phyloP scores from a whole-genome alignment of 768 basidiomycete species.

The Heimioporus sp. region DNA sequence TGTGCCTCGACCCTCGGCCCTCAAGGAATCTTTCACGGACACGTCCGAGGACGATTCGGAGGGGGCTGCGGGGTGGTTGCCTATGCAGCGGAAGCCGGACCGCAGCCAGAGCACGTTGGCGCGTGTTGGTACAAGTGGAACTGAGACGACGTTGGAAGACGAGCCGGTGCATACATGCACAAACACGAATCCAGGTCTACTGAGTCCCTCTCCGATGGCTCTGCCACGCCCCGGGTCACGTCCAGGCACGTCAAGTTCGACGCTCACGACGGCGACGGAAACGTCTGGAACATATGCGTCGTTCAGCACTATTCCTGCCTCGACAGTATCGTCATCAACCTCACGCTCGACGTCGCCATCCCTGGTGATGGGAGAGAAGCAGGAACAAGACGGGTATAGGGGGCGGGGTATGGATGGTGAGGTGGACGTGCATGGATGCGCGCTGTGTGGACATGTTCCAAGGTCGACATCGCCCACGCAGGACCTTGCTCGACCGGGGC shows the following conservation, averaged over 20 bases:
- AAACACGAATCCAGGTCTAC: background rate
- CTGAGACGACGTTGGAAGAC: background rate
- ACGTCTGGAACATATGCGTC: constrained; percentile 21
- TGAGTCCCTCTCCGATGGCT: background rate
- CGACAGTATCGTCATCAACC: constrained; percentile 9
- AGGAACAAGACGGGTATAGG: background rate
- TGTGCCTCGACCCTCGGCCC: constrained; percentile 15
- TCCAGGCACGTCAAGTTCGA: constrained; percentile 19
- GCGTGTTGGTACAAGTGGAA: background rate
- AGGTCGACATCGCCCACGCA: background rate
- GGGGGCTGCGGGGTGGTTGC: background rate
- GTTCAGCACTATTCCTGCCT: constrained; percentile 18
- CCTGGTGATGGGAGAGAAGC: background rate
- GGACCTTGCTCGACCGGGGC: background rate
- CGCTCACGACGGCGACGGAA: constrained; percentile 20
- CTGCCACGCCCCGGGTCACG: constrained; percentile 2
- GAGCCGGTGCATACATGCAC: background rate
- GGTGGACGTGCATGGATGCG: constrained; percentile 4
- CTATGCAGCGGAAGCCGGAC: constrained; percentile 4
- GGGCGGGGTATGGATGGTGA: background rate
- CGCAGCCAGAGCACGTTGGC: constrained; percentile 5
- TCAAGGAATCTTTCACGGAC: constrained; percentile 19
- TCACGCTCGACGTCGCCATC: constrained; percentile 19
- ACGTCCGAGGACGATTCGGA: constrained; percentile 19
- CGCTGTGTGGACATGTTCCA: constrained; percentile 18